phyloP scores from a whole-genome alignment of 2,329 filamentous ascomycete species.

The Domatiomyces globalis region DNA sequence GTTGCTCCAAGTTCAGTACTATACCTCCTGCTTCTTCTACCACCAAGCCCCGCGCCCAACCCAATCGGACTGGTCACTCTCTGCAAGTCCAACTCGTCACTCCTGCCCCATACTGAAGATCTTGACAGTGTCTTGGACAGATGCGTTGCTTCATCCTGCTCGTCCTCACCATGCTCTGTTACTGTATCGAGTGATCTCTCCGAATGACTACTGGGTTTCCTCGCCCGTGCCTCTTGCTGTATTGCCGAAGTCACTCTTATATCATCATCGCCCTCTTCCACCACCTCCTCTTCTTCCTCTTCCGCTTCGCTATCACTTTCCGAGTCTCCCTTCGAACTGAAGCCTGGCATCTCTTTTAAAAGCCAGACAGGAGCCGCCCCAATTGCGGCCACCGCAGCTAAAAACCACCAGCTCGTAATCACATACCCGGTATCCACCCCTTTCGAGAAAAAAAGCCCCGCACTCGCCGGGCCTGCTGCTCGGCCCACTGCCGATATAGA shows the following conservation, averaged over 20 bases:
- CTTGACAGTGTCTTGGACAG: background rate
- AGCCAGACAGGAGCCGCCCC: conserved; percentile 60
- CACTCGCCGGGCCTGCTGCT: conserved; percentile 60
- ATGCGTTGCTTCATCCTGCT: conserved; percentile 3
- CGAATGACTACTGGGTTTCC: background rate
- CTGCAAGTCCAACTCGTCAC: conserved; percentile 2
- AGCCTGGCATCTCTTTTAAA: conserved; percentile 59
- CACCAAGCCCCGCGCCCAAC: conserved; percentile 15
- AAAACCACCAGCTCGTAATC: conserved; percentile 65
- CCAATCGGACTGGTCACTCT: conserved; percentile 19
- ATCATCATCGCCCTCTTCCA: conserved; percentile 5
- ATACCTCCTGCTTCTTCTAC: conserved; percentile 13
- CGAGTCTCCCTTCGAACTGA: conserved; percentile 29
- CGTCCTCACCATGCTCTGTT: background rate
- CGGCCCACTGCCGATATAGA: conserved; percentile 67
- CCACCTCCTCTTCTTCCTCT: conserved; percentile 5
- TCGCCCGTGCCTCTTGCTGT: background rate
- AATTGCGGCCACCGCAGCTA: conserved; percentile 49
- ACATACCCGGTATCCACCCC: conserved; percentile 65
- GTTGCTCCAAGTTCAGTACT: conserved; percentile 20
- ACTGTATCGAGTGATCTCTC: background rate
- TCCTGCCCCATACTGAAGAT: too few relatives aligned
- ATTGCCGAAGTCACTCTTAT: background rate
- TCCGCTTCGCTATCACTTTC: conserved; percentile 12
- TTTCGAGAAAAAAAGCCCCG: conserved; percentile 58